These are phyloP conservation scores for Durusdinium trenchii DNA, from an alignment of 73 alveolate species.

Conservation along the genomic window DNA sequence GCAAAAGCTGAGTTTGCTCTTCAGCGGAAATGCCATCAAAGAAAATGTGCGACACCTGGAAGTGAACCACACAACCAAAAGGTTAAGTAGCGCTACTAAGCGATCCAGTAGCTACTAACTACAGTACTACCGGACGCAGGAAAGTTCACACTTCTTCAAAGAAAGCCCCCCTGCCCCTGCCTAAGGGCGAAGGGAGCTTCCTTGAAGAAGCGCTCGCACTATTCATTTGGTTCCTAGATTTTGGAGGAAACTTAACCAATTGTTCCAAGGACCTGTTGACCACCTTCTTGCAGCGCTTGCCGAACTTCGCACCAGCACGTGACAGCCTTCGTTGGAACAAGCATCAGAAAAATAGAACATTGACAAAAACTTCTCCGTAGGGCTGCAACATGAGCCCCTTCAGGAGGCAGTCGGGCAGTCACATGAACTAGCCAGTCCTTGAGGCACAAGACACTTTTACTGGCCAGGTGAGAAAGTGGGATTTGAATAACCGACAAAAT, in stretches of 20 bases:
- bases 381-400: background rate
- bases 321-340: background rate
- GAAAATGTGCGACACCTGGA: background rate
- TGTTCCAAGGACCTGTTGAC: background rate
- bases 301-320: conserved; percentile 18
- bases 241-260: no score
- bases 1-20: conserved; percentile 56
- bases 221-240: background rate
- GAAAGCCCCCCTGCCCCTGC: background rate
- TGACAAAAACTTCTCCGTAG: background rate
- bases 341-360: background rate
- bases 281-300: conserved; percentile 52
- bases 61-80: background rate
- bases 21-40: conserved; percentile 25
- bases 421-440: conserved; percentile 41
- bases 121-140: background rate
- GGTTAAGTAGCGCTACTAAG: background rate
- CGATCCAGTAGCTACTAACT: background rate
- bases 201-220: no score
- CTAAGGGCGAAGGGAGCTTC: no score
- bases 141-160: no score
- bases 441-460: background rate
- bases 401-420: background rate
- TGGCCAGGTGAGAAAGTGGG: background rate
- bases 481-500: background rate